Base-by-base conservation (phyloP, 208 protist species). In the Naegleria lovaniensis region DNA sequence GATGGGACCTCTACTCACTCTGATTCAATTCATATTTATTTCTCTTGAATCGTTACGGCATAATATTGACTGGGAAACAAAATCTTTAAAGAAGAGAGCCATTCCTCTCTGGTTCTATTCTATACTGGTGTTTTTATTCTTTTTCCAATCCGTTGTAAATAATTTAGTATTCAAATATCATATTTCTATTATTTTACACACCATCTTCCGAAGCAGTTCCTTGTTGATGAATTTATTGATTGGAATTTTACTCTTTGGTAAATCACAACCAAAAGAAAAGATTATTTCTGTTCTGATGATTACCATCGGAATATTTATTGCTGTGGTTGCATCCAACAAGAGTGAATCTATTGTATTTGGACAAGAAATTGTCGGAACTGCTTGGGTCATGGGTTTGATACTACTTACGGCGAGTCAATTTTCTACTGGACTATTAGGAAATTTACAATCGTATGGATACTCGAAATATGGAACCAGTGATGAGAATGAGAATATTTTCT, bases 401-500 rank as follows among this genome's bases (percentile, higher is more conserved):
- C 55, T 67, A 15, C 33, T 88, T 5, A 88, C 25, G 7, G 16
- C 41, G 5, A 39, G 29, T 88, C 41, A 58, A 58, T 39, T 52
- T 38, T 33, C 55, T 5, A 33, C 13, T 58, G 84, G 41, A 5
- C 3, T 58, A 25, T 55, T 88, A 13, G 84, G 84, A 25, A 88
- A 88, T 58, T 33, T 88, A 36, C 84, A 88, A 88, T 22, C 39
- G n/a, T 88, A 88, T 58, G 84, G 5, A 4, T 88, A 58, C 7
- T 7, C 51, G 22, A 48, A 52, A 48, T 88, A 36, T 51, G 84
- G 41, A 51, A 67, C 55, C 2, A 58, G 19, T 13, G 43, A 88
- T 88, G 39, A 58, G 15, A 22, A 38, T 39, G 84, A 88, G n/a
- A 88, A 88, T 58, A 38, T 88, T 25, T 88, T 88, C 41, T 88